Percentiles rank a stretch among this genome's conserved stretches.
phyloP scores from a whole-genome alignment of 2,329 filamentous ascomycete genomes.

The Xylaria multiplex region DNA sequence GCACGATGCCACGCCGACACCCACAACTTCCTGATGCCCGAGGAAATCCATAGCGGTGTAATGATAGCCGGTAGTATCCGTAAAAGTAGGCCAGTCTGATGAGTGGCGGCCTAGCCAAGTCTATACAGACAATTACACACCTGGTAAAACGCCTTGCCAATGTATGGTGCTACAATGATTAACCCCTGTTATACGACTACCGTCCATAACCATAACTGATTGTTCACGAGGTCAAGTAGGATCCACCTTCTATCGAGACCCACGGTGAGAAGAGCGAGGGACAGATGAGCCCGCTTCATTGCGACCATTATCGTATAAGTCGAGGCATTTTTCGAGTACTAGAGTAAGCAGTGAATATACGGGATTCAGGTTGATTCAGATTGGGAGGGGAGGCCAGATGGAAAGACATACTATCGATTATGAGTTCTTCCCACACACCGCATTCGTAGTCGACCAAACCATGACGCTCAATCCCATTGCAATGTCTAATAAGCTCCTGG shows the following conservation, averaged over 20 bases:
- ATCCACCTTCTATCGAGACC: slow-evolving; percentile 15
- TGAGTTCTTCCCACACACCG: slow-evolving; percentile 94
- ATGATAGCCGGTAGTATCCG: slow-evolving; percentile 28
- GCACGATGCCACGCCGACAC: slow-evolving; percentile 33
- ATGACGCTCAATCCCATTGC: slow-evolving; percentile 86
- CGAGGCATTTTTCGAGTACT: slow-evolving; percentile 54
- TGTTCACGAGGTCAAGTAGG: slow-evolving; percentile 32
- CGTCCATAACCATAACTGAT: slow-evolving; percentile 10
- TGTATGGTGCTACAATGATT: slow-evolving; percentile 42
- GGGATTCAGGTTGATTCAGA: background rate
- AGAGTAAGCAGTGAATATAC: slow-evolving; percentile 31
- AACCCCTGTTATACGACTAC: slow-evolving; percentile 26
- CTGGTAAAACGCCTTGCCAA: slow-evolving; percentile 43
- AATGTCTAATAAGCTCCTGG: slow-evolving; percentile 81
- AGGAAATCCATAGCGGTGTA: slow-evolving; percentile 34
- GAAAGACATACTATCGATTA: slow-evolving; percentile 75
- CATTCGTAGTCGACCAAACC: slow-evolving; percentile 98
- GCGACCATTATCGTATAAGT: slow-evolving; percentile 55
- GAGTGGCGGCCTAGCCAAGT: slow-evolving; percentile 40
- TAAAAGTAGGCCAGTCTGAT: slow-evolving; percentile 35
- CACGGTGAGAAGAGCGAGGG: slow-evolving; percentile 38
- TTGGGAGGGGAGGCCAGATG: background rate
- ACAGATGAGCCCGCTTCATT: slow-evolving; percentile 49
- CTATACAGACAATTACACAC: slow-evolving; percentile 40
- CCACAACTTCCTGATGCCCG: slow-evolving; percentile 37